A percentile compares a stretch with the other conserved stretches of the same genome.
These are phyloP conservation scores for Penicillium psychrofluorescens DNA, from an alignment of 495 filamentous ascomycete genomes.

Conservation along the genomic window DNA sequence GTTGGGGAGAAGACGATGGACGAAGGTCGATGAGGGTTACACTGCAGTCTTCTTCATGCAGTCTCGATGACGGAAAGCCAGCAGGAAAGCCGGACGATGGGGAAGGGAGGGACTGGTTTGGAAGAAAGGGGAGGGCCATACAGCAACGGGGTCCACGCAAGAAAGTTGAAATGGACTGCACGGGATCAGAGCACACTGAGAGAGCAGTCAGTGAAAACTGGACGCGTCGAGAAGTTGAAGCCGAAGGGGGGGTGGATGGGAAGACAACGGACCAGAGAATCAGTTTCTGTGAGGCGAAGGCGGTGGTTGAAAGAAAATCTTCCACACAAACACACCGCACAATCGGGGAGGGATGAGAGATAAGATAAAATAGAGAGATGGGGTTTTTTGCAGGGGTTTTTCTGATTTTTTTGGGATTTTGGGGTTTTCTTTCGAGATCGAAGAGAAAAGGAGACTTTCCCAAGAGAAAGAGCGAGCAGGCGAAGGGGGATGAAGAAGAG, in stretches of 20 bases:
- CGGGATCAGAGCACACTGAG: slow-evolving; percentile 5
- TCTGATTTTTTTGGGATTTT: slow-evolving; percentile 29
- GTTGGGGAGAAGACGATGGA: neutral
- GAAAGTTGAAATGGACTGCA: slow-evolving; percentile 10
- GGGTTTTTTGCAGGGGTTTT: slow-evolving; percentile 24
- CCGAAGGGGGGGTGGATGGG: neutral
- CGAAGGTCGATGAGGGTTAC: slow-evolving; percentile 4
- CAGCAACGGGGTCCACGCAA: slow-evolving; percentile 9
- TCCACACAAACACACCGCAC: slow-evolving; percentile 34
- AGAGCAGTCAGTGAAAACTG: neutral
- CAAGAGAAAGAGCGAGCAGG: slow-evolving; percentile 23
- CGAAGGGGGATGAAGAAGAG: slow-evolving; percentile 21
- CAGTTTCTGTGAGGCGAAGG: no score
- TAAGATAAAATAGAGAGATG: slow-evolving; percentile 17
- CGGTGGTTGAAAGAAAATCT: slow-evolving; percentile 25
- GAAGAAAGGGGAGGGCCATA: slow-evolving; percentile 5
- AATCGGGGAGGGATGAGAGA: slow-evolving; percentile 23
- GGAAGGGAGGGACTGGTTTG: neutral
- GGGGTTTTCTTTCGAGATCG: slow-evolving; percentile 41
- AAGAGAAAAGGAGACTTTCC: slow-evolving; percentile 29
- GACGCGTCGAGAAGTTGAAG: slow-evolving; percentile 8
- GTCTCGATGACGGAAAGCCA: slow-evolving; percentile 3
- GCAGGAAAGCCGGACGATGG: slow-evolving; percentile 1
- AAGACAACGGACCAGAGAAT: no score
- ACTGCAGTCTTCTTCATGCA: slow-evolving; percentile 8